These are phyloP conservation scores for Dovyalis caffra DNA, from an alignment of 345 rosid species.

Conservation along the genomic window DNA sequence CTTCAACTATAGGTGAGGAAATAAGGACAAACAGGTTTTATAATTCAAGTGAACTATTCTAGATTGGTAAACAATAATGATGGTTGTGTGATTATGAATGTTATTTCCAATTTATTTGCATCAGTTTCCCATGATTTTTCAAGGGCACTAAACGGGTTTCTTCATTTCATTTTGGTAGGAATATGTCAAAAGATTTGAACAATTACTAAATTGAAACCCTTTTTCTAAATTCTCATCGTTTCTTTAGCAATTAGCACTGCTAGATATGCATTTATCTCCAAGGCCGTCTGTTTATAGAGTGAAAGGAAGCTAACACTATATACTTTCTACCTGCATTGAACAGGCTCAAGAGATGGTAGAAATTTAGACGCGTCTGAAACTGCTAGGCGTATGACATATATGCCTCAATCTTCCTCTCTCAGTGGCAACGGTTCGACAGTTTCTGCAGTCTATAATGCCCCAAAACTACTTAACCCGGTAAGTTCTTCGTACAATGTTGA, in stretches of 20 bases:
- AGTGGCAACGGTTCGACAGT: not conserved
- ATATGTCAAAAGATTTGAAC: not conserved
- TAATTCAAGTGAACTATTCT: too few relatives aligned
- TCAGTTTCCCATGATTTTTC: not conserved
- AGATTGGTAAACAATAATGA: too few relatives aligned
- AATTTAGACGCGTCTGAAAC: not conserved
- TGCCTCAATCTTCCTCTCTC: not conserved
- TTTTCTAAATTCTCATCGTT: too few relatives aligned
- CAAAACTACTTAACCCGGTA: constrained; percentile 15
- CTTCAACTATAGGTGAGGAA: too few relatives aligned
- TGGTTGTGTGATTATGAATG: too few relatives aligned
- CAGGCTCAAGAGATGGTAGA: constrained; percentile 17
- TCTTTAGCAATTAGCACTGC: not conserved
- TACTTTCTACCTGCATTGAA: not conserved
- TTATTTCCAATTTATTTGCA: too few relatives aligned
- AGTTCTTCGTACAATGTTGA: constrained; percentile 6
- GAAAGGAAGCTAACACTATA: not conserved
- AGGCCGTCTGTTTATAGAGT: not conserved
- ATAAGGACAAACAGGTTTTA: too few relatives aligned
- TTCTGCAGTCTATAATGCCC: not conserved
- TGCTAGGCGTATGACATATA: constrained; percentile 21
- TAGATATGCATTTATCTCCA: not conserved
- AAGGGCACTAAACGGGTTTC: not conserved
- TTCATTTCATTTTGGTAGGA: not conserved
- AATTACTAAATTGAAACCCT: too few relatives aligned